phyloP scores from a whole-genome alignment of 2,329 filamentous ascomycete genomes.

The Exserohilum turcica region DNA sequence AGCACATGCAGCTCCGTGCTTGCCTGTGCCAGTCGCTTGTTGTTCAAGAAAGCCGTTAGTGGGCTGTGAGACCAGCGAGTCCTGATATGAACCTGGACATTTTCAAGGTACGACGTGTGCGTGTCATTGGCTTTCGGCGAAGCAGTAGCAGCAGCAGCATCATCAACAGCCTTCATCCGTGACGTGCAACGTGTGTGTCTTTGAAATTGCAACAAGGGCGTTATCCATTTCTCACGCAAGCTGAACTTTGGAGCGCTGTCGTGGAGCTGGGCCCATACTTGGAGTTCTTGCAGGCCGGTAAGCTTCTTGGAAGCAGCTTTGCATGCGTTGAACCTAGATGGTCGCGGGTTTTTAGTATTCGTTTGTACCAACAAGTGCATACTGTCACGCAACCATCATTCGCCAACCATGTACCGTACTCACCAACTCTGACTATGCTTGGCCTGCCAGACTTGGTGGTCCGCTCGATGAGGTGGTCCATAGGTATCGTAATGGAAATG shows the following conservation, averaged over 20 bases:
- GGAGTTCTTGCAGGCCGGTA: constrained; percentile 25
- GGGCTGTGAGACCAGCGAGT: background rate
- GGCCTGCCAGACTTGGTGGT: constrained; percentile 27
- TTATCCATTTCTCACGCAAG: constrained; percentile 31
- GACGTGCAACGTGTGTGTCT: constrained; percentile 11
- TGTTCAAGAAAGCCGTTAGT: constrained; percentile 5
- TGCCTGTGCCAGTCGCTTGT: constrained; percentile 19
- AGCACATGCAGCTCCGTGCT: constrained; percentile 32
- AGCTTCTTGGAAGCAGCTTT: constrained; percentile 27
- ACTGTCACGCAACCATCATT: too few relatives aligned
- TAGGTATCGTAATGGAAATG: constrained; percentile 41
- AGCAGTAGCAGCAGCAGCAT: background rate
- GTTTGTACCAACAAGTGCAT: too few relatives aligned
- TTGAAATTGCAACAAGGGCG: constrained; percentile 39
- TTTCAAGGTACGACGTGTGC: background rate
- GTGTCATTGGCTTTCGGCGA: background rate
- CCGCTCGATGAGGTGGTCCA: constrained; percentile 19
- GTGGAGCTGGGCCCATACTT: constrained; percentile 28
- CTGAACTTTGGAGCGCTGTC: constrained; percentile 26
- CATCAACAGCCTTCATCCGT: background rate
- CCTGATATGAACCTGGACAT: constrained; percentile 25
- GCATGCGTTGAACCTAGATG: constrained; percentile 20
- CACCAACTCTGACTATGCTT: constrained; percentile 35
- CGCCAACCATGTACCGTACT: background rate
- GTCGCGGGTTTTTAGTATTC: background rate